A percentile compares a stretch with the other conserved stretches of the same genome.
These are phyloP conservation scores for Xylariaceae sp. DNA, from an alignment of 2,329 filamentous ascomycete genomes.

Conservation along the genomic window DNA sequence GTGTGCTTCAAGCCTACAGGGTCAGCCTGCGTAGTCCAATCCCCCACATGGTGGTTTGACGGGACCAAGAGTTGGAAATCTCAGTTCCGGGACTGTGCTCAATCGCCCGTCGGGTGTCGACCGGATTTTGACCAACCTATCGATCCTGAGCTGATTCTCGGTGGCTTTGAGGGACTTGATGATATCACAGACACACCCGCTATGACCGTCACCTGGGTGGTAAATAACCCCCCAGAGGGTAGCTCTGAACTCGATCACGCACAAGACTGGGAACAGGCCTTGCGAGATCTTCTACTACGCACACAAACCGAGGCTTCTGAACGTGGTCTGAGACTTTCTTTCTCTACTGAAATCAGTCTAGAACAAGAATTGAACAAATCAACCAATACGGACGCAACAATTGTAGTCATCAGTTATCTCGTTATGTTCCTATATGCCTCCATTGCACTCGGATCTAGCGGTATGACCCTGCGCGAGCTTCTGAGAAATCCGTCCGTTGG, in stretches of 20 bases:
- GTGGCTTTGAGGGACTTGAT: constrained; percentile 65
- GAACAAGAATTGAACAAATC: constrained; percentile 97
- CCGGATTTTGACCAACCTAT: constrained; percentile 88
- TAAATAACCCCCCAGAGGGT: constrained; percentile 78
- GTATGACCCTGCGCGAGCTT: constrained; percentile 71
- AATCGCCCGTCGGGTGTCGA: constrained; percentile 77
- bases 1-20: constrained; percentile 93
- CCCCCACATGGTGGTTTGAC: constrained; percentile 83
- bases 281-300: constrained; percentile 70
- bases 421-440: constrained; percentile 99
- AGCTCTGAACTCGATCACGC: constrained; percentile 66
- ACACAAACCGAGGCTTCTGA: constrained; percentile 74
- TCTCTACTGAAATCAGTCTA: constrained; percentile 91
- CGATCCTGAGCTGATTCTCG: constrained; percentile 79
- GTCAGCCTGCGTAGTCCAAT: constrained; percentile 87
- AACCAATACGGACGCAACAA: constrained; percentile 96
- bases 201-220: constrained; percentile 89
- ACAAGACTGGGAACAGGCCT: constrained; percentile 82
- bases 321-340: constrained; percentile 81
- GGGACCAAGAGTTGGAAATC: constrained; percentile 67
- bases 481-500: constrained; percentile 78
- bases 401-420: constrained; percentile 92
- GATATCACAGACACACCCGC: constrained; percentile 71
- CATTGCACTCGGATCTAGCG: constrained; percentile 83
- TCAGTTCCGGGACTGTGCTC: constrained; percentile 67